phyloP scores from a whole-genome alignment of 2,329 filamentous ascomycete species.

The Talaromyces sp. region DNA sequence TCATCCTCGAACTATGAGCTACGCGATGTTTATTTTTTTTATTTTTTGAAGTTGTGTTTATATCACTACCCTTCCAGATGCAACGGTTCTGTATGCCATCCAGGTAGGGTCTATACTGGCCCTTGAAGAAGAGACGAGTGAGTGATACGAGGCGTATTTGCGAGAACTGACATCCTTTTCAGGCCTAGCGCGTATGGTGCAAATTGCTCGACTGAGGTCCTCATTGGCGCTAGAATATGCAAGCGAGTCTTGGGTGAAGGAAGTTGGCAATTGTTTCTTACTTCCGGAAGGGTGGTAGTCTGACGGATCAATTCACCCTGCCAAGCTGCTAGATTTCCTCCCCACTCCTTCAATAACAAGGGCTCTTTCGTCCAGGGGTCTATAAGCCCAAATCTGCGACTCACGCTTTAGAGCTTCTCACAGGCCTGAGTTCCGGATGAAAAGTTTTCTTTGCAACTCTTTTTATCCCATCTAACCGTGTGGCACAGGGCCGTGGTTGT shows the following conservation, averaged over 20 bases:
- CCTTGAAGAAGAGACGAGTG: too few species aligned
- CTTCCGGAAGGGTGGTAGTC: not conserved
- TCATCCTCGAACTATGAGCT: too few species aligned
- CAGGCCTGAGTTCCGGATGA: not conserved
- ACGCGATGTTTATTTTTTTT: too few species aligned
- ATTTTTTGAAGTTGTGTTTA: too few species aligned
- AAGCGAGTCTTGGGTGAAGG: not conserved
- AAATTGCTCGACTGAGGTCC: not conserved
- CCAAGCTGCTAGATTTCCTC: not conserved
- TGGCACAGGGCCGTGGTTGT: not conserved
- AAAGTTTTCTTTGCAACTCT: not conserved
- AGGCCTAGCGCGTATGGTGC: not conserved
- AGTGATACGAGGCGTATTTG: not conserved
- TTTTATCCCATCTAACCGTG: not conserved
- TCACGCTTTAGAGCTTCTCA: not conserved
- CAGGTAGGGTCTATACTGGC: too few species aligned
- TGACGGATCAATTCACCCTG: constrained; percentile 1
- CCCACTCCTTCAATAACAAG: not conserved
- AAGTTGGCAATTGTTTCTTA: not conserved
- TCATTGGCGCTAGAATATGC: not conserved
- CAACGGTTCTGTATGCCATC: too few species aligned
- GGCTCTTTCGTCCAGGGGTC: not conserved
- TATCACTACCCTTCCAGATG: too few species aligned
- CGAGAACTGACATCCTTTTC: not conserved
- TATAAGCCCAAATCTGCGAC: not conserved